Conservation (phyloP, 2,329 filamentous ascomycete genomes). For the Arthrobotrys pseudoclavata region DNA sequence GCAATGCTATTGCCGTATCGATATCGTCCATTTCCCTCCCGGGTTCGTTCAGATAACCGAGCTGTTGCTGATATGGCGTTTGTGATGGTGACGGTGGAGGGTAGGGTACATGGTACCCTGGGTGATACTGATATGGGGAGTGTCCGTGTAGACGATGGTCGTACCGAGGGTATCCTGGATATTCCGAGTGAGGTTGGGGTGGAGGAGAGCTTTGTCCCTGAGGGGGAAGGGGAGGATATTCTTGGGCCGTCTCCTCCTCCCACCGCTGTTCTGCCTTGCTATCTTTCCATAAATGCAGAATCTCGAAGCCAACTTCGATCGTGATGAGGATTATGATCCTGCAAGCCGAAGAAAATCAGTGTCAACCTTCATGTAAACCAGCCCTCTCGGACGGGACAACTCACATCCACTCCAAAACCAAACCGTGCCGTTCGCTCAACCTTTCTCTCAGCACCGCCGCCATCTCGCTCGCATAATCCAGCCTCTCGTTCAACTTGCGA, state of each 20-base stretch:
- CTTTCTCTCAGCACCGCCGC: slow-evolving; percentile 88
- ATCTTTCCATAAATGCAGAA: slow-evolving; percentile 80
- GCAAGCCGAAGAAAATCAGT: not conserved
- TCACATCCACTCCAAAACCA: slow-evolving; percentile 86
- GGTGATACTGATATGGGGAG: slow-evolving; percentile 7
- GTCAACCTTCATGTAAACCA: not conserved
- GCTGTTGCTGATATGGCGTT: slow-evolving; percentile 16
- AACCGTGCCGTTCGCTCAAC: slow-evolving; percentile 88
- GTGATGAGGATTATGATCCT: slow-evolving; percentile 89
- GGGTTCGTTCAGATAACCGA: slow-evolving; percentile 3
- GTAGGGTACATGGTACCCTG: slow-evolving; percentile 4
- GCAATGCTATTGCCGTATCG: slow-evolving; percentile 28
- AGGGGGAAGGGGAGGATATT: slow-evolving; percentile 52
- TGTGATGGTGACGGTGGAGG: slow-evolving; percentile 1
- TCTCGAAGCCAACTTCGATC: slow-evolving; percentile 90
- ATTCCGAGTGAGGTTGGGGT: slow-evolving; percentile 8
- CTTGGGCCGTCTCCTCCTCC: slow-evolving; percentile 64
- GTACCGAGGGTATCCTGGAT: slow-evolving; percentile 17
- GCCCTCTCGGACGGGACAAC: not conserved
- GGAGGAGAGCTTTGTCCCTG: not conserved
- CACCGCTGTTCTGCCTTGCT: slow-evolving; percentile 68
- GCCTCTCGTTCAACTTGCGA: slow-evolving; percentile 92
- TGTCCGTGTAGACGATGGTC: slow-evolving; percentile 44
- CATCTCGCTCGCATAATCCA: slow-evolving; percentile 97
- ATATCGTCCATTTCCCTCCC: slow-evolving; percentile 38